Conservation (phyloP, 805 yeast species). For the Candida tibetensis region DNA sequence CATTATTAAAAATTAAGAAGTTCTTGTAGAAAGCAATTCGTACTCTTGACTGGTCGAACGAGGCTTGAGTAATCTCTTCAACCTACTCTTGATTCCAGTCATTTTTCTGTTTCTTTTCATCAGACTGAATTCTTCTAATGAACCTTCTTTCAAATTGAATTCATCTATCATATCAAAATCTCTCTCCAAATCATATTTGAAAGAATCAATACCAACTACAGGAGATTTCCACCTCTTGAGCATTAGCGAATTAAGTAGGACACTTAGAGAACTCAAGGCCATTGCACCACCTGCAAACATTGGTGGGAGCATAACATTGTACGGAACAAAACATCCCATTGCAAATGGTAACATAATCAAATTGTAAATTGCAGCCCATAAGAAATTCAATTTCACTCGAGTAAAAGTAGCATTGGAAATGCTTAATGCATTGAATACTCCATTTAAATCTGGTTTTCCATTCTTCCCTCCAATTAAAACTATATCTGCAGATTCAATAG, state of each 20-base stretch:
- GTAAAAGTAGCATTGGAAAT: slow-evolving; percentile 68
- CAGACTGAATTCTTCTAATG: slow-evolving; percentile 23
- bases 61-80: slow-evolving; percentile 1
- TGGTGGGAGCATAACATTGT: slow-evolving; percentile 76
- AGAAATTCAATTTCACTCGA: slow-evolving; percentile 75
- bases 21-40: slow-evolving; percentile 9
- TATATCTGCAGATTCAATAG: slow-evolving; percentile 94
- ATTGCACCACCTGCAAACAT: slow-evolving; percentile 87
- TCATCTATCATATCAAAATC: slow-evolving; percentile 11
- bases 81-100: slow-evolving; percentile 1
- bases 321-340: slow-evolving; percentile 83
- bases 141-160: slow-evolving; percentile 25
- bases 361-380: slow-evolving; percentile 87
- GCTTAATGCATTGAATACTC: slow-evolving; percentile 61
- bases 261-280: slow-evolving; percentile 92
- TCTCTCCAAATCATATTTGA: slow-evolving; percentile 20
- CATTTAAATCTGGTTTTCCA: slow-evolving; percentile 35
- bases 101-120: slow-evolving; percentile 10
- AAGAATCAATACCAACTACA: slow-evolving; percentile 8
- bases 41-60: slow-evolving; percentile 4
- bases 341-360: slow-evolving; percentile 87
- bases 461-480: slow-evolving; percentile 56
- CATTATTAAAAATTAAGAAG: too few relatives aligned
- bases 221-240: slow-evolving; percentile 62
- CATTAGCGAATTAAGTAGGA: slow-evolving; percentile 73